These are phyloP conservation scores for Aotearoamyces nothofagi DNA, from an alignment of 2,329 filamentous ascomycete species.

Conservation along the genomic window DNA sequence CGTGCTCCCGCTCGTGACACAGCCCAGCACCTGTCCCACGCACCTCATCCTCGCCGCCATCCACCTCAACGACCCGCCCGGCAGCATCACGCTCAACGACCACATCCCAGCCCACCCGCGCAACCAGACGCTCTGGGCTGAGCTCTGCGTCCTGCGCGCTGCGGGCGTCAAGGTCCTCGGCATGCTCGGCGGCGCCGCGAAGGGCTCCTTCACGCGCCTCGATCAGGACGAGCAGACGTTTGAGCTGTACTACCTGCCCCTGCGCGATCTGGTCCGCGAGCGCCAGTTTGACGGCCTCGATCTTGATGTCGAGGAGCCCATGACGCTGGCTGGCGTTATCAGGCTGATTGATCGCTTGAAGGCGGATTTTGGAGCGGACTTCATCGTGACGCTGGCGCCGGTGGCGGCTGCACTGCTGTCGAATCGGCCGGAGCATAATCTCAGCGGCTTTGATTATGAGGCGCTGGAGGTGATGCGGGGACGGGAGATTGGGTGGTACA, in stretches of 20 bases:
- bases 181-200: slow-evolving; percentile 77
- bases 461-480: slow-evolving; percentile 55
- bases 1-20: slow-evolving; percentile 35
- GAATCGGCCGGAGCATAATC: slow-evolving; percentile 39
- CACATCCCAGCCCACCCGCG: slow-evolving; percentile 50
- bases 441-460: slow-evolving; percentile 73
- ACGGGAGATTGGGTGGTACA: slow-evolving; percentile 66
- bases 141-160: slow-evolving; percentile 56
- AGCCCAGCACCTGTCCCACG: slow-evolving; percentile 46
- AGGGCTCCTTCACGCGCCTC: slow-evolving; percentile 52
- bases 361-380: slow-evolving; percentile 50
- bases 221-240: slow-evolving; percentile 44
- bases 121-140: slow-evolving; percentile 64
- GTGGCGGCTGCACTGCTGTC: slow-evolving; percentile 60
- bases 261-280: slow-evolving; percentile 47
- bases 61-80: slow-evolving; percentile 58
- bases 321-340: slow-evolving; percentile 50
- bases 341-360: slow-evolving; percentile 53
- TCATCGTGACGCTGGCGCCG: slow-evolving; percentile 70
- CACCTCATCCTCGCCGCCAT: slow-evolving; percentile 81
- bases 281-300: slow-evolving; percentile 55
- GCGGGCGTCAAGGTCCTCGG: slow-evolving; percentile 66
- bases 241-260: slow-evolving; percentile 56
- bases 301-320: slow-evolving; percentile 66
- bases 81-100: slow-evolving; percentile 61